Evolutionary conservation across 2,329 filamentous ascomycete genomes (phyloP).

Genomic region (Dryadomyces quercivorus): DNA sequence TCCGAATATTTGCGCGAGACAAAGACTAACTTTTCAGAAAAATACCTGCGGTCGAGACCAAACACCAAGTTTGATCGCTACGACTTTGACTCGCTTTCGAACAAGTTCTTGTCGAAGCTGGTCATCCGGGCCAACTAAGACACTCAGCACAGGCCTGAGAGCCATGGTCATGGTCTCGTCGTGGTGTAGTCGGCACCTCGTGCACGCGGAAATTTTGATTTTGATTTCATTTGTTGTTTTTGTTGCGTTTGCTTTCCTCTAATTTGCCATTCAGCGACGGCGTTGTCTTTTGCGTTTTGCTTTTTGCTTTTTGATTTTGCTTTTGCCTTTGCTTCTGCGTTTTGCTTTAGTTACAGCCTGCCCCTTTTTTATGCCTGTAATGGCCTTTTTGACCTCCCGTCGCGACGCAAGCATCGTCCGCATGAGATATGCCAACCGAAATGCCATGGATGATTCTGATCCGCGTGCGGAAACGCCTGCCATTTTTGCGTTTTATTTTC

Average conservation of each 20-base stretch:
- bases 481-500: conserved; percentile 1
- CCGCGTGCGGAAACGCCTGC: conserved; percentile 5
- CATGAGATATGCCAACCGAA: conserved; percentile 5
- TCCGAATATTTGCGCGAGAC: background rate
- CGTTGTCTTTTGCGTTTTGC: conserved; percentile 10
- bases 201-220: too few relatives aligned
- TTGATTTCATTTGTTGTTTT: background rate
- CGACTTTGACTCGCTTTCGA: conserved; percentile 90
- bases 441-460: conserved; percentile 1
- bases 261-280: conserved; percentile 17
- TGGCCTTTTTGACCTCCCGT: conserved; percentile 2
- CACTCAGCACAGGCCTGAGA: background rate
- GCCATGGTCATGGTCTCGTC: too few relatives aligned
- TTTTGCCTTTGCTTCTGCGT: background rate
- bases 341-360: background rate
- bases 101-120: conserved; percentile 94
- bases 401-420: conserved; percentile 1
- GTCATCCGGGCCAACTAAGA: conserved; percentile 83
- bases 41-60: conserved; percentile 75
- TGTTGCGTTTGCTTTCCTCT: background rate
- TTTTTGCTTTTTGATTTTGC: background rate
- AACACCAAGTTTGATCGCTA: conserved; percentile 74
- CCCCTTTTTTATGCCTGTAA: background rate
- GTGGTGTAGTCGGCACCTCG: too few relatives aligned
- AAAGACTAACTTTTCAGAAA: background rate